Percentiles rank a stretch among this genome's conserved stretches.
phyloP scores from a whole-genome alignment of 257 asterid genomes.

The Handroanthus guayacan region DNA sequence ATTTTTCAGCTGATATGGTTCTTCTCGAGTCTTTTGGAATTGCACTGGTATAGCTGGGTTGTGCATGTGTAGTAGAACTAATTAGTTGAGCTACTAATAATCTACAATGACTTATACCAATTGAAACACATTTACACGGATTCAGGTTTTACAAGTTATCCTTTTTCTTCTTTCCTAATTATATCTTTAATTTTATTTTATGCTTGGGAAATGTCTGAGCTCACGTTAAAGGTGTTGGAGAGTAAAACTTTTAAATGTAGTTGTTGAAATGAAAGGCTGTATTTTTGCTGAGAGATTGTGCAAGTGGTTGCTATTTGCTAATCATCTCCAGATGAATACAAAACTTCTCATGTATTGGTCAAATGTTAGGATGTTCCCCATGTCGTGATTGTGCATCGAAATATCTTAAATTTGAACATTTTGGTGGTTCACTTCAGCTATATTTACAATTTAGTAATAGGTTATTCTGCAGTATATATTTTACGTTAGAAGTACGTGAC shows the following conservation, averaged over 20 bases:
- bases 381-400: neutral
- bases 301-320: neutral
- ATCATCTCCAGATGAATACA: neutral
- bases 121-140: too few species aligned
- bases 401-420: neutral
- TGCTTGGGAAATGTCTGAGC: neutral
- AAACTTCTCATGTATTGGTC: neutral
- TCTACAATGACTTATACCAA: neutral
- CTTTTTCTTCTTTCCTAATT: neutral
- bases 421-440: neutral
- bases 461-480: neutral
- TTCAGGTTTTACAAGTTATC: neutral
- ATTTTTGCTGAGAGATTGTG: neutral
- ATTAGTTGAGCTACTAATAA: neutral
- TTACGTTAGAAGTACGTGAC: too few species aligned
- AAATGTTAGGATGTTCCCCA: neutral
- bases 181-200: neutral
- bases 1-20: neutral
- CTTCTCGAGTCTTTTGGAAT: neutral
- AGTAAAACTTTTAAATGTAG: neutral
- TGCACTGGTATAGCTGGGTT: neutral
- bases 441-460: neutral
- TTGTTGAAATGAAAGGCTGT: neutral
- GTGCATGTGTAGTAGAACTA: neutral
- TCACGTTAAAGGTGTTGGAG: neutral